Base-by-base conservation (phyloP, 768 basidiomycete genomes). In the Tylopilus sp. region DNA sequence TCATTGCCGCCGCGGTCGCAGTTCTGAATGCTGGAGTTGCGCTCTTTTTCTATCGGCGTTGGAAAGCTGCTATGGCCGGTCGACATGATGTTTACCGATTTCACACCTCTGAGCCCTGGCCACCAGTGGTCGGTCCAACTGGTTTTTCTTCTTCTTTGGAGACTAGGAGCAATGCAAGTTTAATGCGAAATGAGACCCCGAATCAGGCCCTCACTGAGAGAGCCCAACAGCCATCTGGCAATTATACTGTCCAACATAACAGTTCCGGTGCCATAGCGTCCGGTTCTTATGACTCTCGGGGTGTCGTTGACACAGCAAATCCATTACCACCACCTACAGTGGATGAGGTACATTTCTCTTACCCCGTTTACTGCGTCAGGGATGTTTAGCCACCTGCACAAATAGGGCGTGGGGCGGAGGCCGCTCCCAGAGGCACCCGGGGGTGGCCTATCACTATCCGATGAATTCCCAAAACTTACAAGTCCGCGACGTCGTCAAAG, bases 341-440 rank as follows among this genome's bases (percentile, higher is more conserved):
- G 3, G 59, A 68, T 13, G 68, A 66, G 37, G 67, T 68, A 17
- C 4, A 49, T 48, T 12, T 17, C 42, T 31, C 33, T 29, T 3
- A 1, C 21, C 25, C 29, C 7, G 8, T 44, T 16, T 16, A 30
- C 12, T 17, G 33, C 22, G 16, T 11, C 17, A 13, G 11, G 17
- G 21, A 44, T 25, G 12, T 25, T 53, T 21, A 66, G 5, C 19
- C n/a, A 11, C 10, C 43, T 42, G n/a, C 40, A 41, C 4, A 0
- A 14, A 2, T 33, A 64, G 66, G 30, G 9, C 25, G 33, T 33
- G 10, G 64, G 46, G 14, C 57, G 33, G 12, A 33, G 62, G 19
- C 66, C 54, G 19, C 68, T 64, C 12, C 69, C 69, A 4, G 58
- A 43, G 6, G 58, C 56, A n/a, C 64, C 68, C 0, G 57, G 57